Percentiles rank a stretch among this genome's conserved stretches.
phyloP scores from a whole-genome alignment of 1,284 basidiomycete genomes.

The Austroboletus rostrupii region DNA sequence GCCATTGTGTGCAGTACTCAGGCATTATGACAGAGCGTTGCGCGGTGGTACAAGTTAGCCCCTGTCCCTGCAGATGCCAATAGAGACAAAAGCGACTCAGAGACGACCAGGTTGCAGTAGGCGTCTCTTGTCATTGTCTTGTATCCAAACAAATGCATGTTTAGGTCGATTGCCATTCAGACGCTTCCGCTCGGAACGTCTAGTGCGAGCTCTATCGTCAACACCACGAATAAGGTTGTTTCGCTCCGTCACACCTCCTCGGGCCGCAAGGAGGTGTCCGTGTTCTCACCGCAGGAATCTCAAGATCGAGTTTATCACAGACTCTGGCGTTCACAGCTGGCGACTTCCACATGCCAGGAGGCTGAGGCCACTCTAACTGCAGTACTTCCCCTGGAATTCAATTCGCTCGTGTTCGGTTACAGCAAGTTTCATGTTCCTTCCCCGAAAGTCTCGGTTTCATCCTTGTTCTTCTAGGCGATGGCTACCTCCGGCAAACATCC shows the following conservation, averaged over 20 bases:
- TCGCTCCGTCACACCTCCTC: conserved; percentile 18
- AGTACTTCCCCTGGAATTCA: conserved; percentile 54
- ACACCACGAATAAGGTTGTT: conserved; percentile 12
- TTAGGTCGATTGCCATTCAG: conserved; percentile 10
- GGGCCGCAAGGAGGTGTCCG: conserved; percentile 19
- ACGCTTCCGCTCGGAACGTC: conserved; percentile 9
- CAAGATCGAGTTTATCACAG: conserved; percentile 10
- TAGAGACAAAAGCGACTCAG: conserved; percentile 8
- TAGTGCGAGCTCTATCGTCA: conserved; percentile 7
- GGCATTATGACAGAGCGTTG: conserved; percentile 11
- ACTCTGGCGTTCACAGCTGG: conserved; percentile 19
- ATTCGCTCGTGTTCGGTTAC: conserved; percentile 55
- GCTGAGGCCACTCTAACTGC: conserved; percentile 33
- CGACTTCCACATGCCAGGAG: conserved; percentile 3
- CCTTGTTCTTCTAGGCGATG: conserved; percentile 52
- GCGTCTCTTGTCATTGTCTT: conserved; percentile 4
- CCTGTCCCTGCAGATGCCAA: conserved; percentile 11
- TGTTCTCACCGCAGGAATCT: conserved; percentile 9
- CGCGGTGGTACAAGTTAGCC: conserved; percentile 21
- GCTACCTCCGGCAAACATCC: conserved; percentile 43
- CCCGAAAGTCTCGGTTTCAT: background rate
- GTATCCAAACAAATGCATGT: conserved; percentile 6
- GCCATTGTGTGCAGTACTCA: conserved; percentile 8
- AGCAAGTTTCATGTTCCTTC: conserved; percentile 40
- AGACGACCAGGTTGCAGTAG: conserved; percentile 18